Evolutionary conservation across 73 alveolate genomes (phyloP), one percentile per base, ranked within the genome.

Genomic region (Paramecium caudatum): DNA sequence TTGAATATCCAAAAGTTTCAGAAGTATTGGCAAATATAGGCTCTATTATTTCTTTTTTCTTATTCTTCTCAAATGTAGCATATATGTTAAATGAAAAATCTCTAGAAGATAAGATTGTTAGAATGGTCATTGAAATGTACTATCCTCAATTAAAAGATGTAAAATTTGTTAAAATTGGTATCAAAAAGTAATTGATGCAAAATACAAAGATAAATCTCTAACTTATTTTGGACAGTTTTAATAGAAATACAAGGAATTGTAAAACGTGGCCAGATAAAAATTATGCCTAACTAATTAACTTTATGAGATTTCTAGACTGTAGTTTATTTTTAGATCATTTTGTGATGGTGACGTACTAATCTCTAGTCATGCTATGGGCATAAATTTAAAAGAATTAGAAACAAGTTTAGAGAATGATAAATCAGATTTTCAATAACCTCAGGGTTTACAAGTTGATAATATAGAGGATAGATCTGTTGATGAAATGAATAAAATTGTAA

Each of bases 1-100:
- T 74, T 12, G 88, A 37, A 17, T 74, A 74, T 43, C 88, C 88
- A 9, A 74, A 74, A 41, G 47, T 74, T 0, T 19, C 55, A 39
- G 43, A 37, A 74, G 65, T 74, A 3, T 74, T 74, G 65, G 88
- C 88, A 4, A 43, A 37, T 12, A 43, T 74, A 4, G 88, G 88
- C 17, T 36, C 88, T 0, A 74, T 74, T 4, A 39, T 74, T 1
- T 74, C 88, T 1, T 74, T 74, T 19, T 41, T 74, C 27, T 10
- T 74, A 39, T 74, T 74, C 47, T 45, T 74, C 21, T 74, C 88
- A 41, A 8, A 41, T 10, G 47, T 74, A 8, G 88, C 88, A 23
- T 37, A 27, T 43, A 4, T 74, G 15, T 39, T 74, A 12, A 74
- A 74, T 39, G 62, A 74, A 43, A 74, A 43, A 23, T 16, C 62